Evolutionary conservation across 352 stramenopile species (phyloP).

Genomic region (Pythium dissotocum): DNA sequence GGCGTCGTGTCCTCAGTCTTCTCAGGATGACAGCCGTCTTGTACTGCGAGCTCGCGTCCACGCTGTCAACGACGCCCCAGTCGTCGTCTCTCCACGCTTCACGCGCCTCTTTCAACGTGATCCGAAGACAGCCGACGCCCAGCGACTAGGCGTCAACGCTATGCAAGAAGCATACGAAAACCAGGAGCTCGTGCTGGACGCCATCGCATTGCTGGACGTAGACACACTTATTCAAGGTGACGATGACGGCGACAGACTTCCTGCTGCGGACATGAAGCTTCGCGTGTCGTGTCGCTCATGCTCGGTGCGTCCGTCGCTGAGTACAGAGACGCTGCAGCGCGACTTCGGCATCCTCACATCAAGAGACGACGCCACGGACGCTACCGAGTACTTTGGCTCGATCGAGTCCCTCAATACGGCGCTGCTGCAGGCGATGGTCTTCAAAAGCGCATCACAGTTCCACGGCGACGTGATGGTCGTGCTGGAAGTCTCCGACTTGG

Average conservation of each 20-base stretch:
- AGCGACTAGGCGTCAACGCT: not conserved
- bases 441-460: slow-evolving; percentile 33
- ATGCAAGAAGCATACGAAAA: slow-evolving; percentile 41
- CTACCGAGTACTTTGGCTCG: slow-evolving; percentile 13
- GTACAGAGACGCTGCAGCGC: slow-evolving; percentile 8
- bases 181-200: slow-evolving; percentile 28
- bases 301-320: not conserved
- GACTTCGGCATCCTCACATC: slow-evolving; percentile 3
- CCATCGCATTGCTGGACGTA: not conserved
- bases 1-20: not conserved
- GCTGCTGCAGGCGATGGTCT: slow-evolving; percentile 42
- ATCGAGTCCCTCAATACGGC: slow-evolving; percentile 36
- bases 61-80: slow-evolving; percentile 9
- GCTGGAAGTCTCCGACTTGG: slow-evolving; percentile 26
- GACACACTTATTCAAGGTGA: not conserved
- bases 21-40: not conserved
- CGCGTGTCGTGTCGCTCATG: slow-evolving; percentile 17
- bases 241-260: not conserved
- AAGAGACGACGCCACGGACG: slow-evolving; percentile 26
- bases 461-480: slow-evolving; percentile 41
- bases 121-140: not conserved
- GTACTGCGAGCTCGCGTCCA: not conserved
- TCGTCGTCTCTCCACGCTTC: slow-evolving; percentile 2
- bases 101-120: not conserved
- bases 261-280: slow-evolving; percentile 1